Evolutionary conservation across 1,284 basidiomycete genomes (phyloP).

Genomic region (Cryptococcus floricola): DNA sequence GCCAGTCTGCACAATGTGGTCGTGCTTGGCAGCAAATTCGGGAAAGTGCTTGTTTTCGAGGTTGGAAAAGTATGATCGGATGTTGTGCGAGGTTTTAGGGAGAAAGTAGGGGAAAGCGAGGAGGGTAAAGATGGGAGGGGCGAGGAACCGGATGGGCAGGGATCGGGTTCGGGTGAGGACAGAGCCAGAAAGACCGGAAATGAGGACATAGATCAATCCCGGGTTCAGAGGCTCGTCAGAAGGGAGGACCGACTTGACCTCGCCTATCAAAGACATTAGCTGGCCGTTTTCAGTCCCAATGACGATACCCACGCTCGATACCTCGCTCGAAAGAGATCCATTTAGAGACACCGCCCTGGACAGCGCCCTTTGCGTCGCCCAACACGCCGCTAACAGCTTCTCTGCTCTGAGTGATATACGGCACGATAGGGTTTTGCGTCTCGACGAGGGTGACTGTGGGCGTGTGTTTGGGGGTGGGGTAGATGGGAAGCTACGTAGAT

Average conservation of each 20-base stretch:
- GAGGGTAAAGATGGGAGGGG: slow-evolving; percentile 67
- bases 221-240: slow-evolving; percentile 78
- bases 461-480: slow-evolving; percentile 55
- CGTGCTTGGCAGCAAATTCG: slow-evolving; percentile 63
- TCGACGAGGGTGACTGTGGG: slow-evolving; percentile 63
- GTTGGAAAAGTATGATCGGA: slow-evolving; percentile 62
- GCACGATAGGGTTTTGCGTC: slow-evolving; percentile 66
- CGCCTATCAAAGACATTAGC: slow-evolving; percentile 52
- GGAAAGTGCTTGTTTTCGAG: slow-evolving; percentile 71
- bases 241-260: slow-evolving; percentile 74
- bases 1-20: slow-evolving; percentile 61
- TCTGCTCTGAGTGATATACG: slow-evolving; percentile 65
- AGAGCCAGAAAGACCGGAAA: slow-evolving; percentile 79
- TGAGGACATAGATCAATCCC: slow-evolving; percentile 77
- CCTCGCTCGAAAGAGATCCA: slow-evolving; percentile 79
- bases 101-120: slow-evolving; percentile 71
- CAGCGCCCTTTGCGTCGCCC: slow-evolving; percentile 58
- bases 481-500: slow-evolving; percentile 66
- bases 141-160: slow-evolving; percentile 61
- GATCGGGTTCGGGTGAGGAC: slow-evolving; percentile 73
- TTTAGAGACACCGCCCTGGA: slow-evolving; percentile 65
- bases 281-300: neutral
- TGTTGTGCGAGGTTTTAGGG: slow-evolving; percentile 68
- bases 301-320: slow-evolving; percentile 66
- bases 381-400: slow-evolving; percentile 58